Conservation (phyloP, 2,329 filamentous ascomycete species). For the Trichoderma koningiopsis region DNA sequence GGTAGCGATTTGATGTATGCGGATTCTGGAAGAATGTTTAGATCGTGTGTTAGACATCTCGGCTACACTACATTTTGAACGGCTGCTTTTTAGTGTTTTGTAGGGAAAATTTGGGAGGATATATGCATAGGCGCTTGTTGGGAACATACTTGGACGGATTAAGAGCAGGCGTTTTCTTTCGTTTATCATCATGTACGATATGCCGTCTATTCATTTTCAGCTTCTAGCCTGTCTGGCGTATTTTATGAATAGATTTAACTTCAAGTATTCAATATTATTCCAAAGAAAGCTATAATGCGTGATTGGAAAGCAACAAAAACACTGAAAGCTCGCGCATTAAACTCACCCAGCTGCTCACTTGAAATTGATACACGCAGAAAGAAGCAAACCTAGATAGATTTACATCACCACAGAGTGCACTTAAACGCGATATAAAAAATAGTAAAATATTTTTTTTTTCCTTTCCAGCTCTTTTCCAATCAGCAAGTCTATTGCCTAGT, state of each 20-base stretch:
- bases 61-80: conserved; percentile 9
- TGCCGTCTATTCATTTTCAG: neutral
- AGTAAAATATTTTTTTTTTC: neutral
- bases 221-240: neutral
- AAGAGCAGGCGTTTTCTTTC: conserved; percentile 1
- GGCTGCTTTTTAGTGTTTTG: neutral
- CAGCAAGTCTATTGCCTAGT: neutral
- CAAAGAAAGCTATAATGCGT: neutral
- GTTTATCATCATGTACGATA: neutral
- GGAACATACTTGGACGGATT: neutral
- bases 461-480: neutral
- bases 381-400: neutral
- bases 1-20: neutral
- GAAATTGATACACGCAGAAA: neutral
- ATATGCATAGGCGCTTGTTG: neutral
- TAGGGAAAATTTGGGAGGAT: neutral
- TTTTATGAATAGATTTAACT: neutral
- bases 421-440: neutral
- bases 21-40: neutral
- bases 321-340: neutral
- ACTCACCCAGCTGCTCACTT: neutral
- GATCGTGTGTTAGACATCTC: conserved; percentile 2
- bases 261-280: neutral
- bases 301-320: neutral
- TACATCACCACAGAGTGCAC: neutral